phyloP scores from a whole-genome alignment of 352 stramenopile species.

The Pilasporangium apinafurcum region DNA sequence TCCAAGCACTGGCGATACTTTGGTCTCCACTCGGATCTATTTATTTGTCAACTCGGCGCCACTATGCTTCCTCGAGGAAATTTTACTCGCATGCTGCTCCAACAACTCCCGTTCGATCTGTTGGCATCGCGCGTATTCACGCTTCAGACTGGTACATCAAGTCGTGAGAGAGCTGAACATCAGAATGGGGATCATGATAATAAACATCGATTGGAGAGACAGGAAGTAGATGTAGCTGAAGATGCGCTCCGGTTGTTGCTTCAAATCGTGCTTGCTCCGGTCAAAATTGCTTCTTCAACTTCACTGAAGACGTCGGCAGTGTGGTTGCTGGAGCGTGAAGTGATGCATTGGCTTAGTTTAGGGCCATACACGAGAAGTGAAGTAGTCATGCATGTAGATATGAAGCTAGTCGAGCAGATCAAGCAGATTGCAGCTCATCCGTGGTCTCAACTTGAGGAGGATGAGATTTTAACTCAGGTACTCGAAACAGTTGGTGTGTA shows the following conservation, averaged over 20 bases:
- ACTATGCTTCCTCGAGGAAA: constrained; percentile 40
- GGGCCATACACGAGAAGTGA: constrained; percentile 68
- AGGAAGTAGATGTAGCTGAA: constrained; percentile 50
- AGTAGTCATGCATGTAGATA: constrained; percentile 49
- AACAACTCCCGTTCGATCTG: constrained; percentile 35
- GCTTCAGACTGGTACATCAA: neutral
- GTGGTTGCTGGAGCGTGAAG: constrained; percentile 57
- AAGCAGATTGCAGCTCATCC: constrained; percentile 45
- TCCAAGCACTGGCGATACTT: constrained; percentile 79
- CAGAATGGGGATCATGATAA: constrained; percentile 7
- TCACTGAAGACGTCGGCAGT: constrained; percentile 20
- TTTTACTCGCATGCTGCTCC: constrained; percentile 50
- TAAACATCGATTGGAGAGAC: constrained; percentile 17
- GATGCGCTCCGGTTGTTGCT: constrained; percentile 57
- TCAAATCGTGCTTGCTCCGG: constrained; percentile 50
- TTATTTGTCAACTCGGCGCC: constrained; percentile 52
- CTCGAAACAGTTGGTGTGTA: constrained; percentile 57
- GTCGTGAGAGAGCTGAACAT: constrained; percentile 4
- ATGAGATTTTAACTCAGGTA: constrained; percentile 69
- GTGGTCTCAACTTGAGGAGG: constrained; percentile 59
- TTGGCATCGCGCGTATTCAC: constrained; percentile 1
- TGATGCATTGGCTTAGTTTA: constrained; percentile 73
- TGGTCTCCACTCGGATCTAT: constrained; percentile 69
- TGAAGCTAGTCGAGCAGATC: constrained; percentile 73
- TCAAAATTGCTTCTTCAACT: constrained; percentile 29